Evolutionary conservation across 805 yeast genomes (phyloP), one percentile per base, ranked within the genome.

Genomic region (Zygosaccharomyces bisporus): DNA sequence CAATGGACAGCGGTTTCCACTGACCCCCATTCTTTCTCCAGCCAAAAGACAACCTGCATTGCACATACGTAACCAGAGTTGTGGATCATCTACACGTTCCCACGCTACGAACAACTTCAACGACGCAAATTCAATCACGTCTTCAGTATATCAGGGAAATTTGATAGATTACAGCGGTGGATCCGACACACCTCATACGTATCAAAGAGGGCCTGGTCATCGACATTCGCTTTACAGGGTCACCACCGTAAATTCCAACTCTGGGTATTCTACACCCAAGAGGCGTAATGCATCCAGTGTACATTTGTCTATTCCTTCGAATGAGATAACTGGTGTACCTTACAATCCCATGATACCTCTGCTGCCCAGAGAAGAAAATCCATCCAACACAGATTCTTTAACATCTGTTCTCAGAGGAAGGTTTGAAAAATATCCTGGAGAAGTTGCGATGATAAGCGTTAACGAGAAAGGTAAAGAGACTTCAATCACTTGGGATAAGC

Each of bases 401-500:
- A 82, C 91, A 1, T 73, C 81, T 6, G 81, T 88, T 12, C 67
- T 93, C 46, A 71, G 90, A 34, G 82, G 80, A 44, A 70, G 99
- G 29, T 95, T 87, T 3, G 70, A 75, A 13, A 67, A 78, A 3
- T 81, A 81, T 50, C 75, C 75, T 13, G 79, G 78, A 42, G 89
- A 86, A 44, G 70, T 73, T 7, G 96, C 97, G 0, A 72, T 91
- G 32, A 66, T 81, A 35, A 76, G 80, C 1, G 69, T 93, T 10
- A 96, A 89, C 58, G 60, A 75, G 3, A 84, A 78, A 53, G 97
- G 96, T 4, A 90, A 87, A 60, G 97, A 90, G 57, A 70, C 76
- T 0, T 68, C 84, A 0, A 83, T 91, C 10, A 73, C 91, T 1
- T 93, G 99, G 99, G 96, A 87, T 46, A 89, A 87, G 58, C 70